phyloP scores from a whole-genome alignment of 768 basidiomycete genomes.

The Zangia roseola region DNA sequence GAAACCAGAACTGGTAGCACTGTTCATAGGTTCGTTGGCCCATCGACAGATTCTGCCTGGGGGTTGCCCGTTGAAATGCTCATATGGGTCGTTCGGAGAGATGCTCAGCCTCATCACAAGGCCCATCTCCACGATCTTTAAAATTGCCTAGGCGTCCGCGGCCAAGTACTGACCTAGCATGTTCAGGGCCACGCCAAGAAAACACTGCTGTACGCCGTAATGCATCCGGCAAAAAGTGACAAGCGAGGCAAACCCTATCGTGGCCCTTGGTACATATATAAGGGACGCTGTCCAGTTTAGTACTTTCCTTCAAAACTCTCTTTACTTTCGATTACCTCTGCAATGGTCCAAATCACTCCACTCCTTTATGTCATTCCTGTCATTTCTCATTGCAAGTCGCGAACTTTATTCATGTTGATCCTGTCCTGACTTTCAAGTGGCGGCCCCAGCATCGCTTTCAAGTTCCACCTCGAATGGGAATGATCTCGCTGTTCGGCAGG shows the following conservation, averaged over 20 bases:
- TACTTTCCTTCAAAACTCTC: neutral
- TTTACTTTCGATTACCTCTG: neutral
- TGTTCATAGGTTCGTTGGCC: no score
- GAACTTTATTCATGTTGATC: neutral
- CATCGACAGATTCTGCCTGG: no score
- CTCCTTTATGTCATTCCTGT: conserved; percentile 13
- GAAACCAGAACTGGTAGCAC: no score
- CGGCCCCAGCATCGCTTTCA: neutral
- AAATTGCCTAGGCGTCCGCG: no score
- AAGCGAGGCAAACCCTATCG: neutral
- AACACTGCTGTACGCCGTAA: neutral
- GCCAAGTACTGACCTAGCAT: no score
- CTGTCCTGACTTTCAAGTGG: neutral
- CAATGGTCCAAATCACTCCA: conserved; percentile 24
- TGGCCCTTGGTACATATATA: conserved; percentile 1
- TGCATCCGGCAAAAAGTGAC: neutral
- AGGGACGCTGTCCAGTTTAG: neutral
- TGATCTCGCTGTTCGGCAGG: conserved; percentile 23
- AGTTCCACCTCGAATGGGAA: conserved; percentile 2
- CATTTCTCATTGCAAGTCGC: conserved; percentile 13
- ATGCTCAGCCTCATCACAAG: no score
- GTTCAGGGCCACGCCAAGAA: conserved; percentile 2
- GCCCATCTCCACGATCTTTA: no score
- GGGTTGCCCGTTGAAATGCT: no score
- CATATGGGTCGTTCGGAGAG: no score